Percentiles rank a stretch among this genome's conserved stretches.
phyloP scores from a whole-genome alignment of 2,329 filamentous ascomycete genomes.

The Aspergillus piperis region DNA sequence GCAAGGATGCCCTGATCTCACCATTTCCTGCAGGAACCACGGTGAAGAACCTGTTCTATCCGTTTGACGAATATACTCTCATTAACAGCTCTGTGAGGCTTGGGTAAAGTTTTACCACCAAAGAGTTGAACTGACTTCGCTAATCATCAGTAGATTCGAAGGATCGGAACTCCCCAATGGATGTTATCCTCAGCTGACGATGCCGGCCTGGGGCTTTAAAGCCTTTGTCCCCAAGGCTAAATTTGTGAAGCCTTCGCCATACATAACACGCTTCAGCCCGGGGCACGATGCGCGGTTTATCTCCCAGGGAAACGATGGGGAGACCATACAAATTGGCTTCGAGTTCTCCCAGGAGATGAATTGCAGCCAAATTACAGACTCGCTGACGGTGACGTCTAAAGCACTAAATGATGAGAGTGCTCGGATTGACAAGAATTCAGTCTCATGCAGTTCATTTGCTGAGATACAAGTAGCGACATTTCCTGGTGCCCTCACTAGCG shows the following conservation, averaged over 20 bases:
- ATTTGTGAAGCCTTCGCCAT: slow-evolving; percentile 55
- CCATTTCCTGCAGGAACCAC: slow-evolving; percentile 56
- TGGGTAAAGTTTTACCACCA: slow-evolving; percentile 25
- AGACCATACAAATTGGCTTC: slow-evolving; percentile 53
- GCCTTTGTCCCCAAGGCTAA: slow-evolving; percentile 57
- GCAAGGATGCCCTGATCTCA: slow-evolving; percentile 52
- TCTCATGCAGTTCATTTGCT: slow-evolving; percentile 48
- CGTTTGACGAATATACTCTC: slow-evolving; percentile 57
- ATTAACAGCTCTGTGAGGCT: slow-evolving; percentile 47
- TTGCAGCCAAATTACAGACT: slow-evolving; percentile 57
- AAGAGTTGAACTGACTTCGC: not conserved
- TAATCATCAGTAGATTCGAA: slow-evolving; percentile 33
- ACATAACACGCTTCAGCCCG: slow-evolving; percentile 60
- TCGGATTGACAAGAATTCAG: slow-evolving; percentile 44
- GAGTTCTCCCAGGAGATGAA: slow-evolving; percentile 63
- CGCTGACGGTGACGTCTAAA: slow-evolving; percentile 55
- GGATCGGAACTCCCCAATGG: slow-evolving; percentile 53
- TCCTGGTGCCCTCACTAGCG: slow-evolving; percentile 54
- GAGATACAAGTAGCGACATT: slow-evolving; percentile 25
- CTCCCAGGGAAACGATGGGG: slow-evolving; percentile 48
- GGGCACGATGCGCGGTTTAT: slow-evolving; percentile 60
- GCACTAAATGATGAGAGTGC: slow-evolving; percentile 40
- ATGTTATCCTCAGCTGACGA: slow-evolving; percentile 54
- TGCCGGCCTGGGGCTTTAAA: slow-evolving; percentile 59
- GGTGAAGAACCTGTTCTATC: slow-evolving; percentile 64